Conservation (phyloP, 208 protist species). For the Acanthamoeba healyi region DNA sequence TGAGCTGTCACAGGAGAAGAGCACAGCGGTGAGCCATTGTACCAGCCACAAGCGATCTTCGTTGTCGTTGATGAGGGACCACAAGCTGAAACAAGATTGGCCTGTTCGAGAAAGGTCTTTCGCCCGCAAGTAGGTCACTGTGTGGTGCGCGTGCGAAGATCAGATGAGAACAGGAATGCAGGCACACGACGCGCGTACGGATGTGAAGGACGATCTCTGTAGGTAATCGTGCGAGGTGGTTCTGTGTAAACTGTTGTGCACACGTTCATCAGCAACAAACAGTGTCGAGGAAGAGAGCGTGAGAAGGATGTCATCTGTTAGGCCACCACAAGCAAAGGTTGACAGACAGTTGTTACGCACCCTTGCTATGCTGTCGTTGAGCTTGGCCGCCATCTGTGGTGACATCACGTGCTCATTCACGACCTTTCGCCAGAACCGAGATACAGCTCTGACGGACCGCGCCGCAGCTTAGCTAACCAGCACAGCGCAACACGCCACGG, state of each 20-base stretch:
- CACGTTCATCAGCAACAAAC: not conserved
- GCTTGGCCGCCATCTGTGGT: not conserved
- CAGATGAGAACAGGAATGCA: not conserved
- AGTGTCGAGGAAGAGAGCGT: no score
- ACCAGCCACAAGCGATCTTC: slow-evolving; percentile 23
- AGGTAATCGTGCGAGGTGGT: not conserved
- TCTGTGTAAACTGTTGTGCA: not conserved
- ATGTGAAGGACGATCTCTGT: slow-evolving; percentile 12
- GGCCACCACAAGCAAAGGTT: no score
- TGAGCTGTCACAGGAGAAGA: not conserved
- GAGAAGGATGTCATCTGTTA: no score
- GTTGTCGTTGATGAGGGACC: not conserved
- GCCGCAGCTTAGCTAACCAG: no score
- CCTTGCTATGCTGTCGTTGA: not conserved
- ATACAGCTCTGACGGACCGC: not conserved
- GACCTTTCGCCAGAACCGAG: slow-evolving; percentile 26
- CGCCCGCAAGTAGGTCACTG: not conserved
- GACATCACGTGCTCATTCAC: not conserved
- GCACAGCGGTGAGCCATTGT: not conserved
- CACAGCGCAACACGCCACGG: no score
- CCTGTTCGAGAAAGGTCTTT: not conserved
- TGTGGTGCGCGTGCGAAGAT: not conserved
- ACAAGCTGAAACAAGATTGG: not conserved
- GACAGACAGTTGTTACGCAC: no score
- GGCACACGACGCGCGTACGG: not conserved